phyloP scores from a whole-genome alignment of 139 green algal genomes.

The Diplosphaera chodatii region DNA sequence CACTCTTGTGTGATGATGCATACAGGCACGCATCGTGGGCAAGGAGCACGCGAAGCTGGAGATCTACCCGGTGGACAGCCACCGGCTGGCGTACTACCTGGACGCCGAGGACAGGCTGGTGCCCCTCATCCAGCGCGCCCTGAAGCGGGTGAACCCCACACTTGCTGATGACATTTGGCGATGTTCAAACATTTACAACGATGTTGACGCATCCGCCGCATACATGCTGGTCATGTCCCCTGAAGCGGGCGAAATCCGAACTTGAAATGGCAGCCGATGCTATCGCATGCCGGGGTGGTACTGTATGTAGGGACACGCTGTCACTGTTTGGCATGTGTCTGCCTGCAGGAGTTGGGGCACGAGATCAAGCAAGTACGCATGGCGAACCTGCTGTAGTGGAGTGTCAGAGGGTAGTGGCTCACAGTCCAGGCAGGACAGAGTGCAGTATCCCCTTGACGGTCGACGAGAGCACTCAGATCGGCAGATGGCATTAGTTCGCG shows the following conservation, averaged over 20 bases:
- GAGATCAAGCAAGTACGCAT: conserved; percentile 21
- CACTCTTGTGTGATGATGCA: too few species aligned
- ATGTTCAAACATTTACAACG: not conserved
- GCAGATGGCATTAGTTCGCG: too few species aligned
- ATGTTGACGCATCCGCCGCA: too few species aligned
- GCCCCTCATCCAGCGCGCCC: conserved; percentile 46
- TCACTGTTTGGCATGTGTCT: not conserved
- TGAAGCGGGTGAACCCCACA: conserved; percentile 12
- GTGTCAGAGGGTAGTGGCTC: too few species aligned
- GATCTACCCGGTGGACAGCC: conserved; percentile 51
- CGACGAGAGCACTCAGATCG: too few species aligned
- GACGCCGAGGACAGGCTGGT: conserved; percentile 47
- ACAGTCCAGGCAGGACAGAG: not conserved
- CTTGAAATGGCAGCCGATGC: too few species aligned
- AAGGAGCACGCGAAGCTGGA: conserved; percentile 26
- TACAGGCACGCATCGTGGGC: conserved; percentile 29
- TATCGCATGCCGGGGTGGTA: too few species aligned
- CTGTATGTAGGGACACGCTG: too few species aligned
- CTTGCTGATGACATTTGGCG: not conserved
- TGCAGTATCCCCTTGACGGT: too few species aligned
- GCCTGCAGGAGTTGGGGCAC: conserved; percentile 7
- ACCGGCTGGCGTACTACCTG: conserved; percentile 73
- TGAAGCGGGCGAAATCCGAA: too few species aligned
- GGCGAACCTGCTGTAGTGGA: conserved; percentile 41
- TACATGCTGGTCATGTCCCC: too few species aligned